Base-by-base conservation (phyloP, 805 yeast species). In the Zygoascus biomembranicola region DNA sequence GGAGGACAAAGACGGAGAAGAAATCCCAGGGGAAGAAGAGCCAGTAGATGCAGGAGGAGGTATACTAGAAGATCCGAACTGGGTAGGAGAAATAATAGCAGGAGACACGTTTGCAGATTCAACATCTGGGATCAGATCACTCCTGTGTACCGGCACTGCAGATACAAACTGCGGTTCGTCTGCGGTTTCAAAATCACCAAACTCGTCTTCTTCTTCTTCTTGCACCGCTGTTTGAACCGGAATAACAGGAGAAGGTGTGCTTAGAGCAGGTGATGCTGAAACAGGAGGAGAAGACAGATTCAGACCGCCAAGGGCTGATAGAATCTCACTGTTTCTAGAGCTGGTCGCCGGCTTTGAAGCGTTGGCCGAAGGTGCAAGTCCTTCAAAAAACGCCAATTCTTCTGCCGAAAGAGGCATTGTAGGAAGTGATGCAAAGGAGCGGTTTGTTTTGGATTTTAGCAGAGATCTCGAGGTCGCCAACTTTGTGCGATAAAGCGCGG, bases 171-270 rank as follows among this genome's bases (percentile, higher is more conserved):
- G 13, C 4, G 20, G 26, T 14, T 11, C 20, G 14, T 76, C 84
- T 8, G 78, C 79, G 58, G 80, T 87, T 8, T 82, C 82, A 61
- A 61, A 62, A 23, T 62, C 66, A 19, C 73, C 85, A 47, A 81
- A 79, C 59, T 75, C 79, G 45, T 62, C 65, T 23, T 61, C 63
- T 20, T 55, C 60, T 14, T 43, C 57, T 3, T 11, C 49, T 13
- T 32, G 32, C n/a, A 32, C 44, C 2, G 47, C 19, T 20, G 28
- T 10, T 9, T 11, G 48, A 35, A 4, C 10, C 3, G 39, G 16
- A 11, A 35, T 5, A 4, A 35, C 10, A 35, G 39, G 10, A 8
- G 39, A 35, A 6, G 28, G 6, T 4, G 28, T 23, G 28, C 28
- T 23, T 23, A 6, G 28, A 23, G 6, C 28, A 23, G 28, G 28